Evolutionary conservation across 2,329 filamentous ascomycete species (phyloP).

Genomic region (Beauveria asiatica): DNA sequence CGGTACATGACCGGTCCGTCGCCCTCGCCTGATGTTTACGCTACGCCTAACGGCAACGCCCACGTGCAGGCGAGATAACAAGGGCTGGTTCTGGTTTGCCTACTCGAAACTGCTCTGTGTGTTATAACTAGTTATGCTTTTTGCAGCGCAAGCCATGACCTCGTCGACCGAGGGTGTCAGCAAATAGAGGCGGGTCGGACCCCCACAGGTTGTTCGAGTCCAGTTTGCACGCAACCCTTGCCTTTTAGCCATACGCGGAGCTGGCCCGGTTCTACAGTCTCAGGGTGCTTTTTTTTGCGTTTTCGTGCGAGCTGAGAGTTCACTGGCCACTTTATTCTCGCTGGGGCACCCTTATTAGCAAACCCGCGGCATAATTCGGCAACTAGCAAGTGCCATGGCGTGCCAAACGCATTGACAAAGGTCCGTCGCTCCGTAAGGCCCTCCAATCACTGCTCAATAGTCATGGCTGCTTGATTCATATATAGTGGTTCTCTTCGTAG

Average conservation of each 20-base stretch:
- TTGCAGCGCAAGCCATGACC: neutral
- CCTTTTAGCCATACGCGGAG: neutral
- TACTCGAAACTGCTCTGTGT: neutral
- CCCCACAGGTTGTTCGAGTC: neutral
- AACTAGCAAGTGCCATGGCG: neutral
- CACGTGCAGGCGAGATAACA: neutral
- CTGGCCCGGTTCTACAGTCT: neutral
- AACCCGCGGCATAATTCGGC: neutral
- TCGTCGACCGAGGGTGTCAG: neutral
- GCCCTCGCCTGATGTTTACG: neutral
- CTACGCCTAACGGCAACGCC: neutral
- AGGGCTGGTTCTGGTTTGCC: neutral
- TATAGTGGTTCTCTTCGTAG: neutral
- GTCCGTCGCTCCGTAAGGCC: neutral
- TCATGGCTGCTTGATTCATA: neutral
- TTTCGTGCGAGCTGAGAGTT: neutral
- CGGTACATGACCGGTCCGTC: too few relatives aligned
- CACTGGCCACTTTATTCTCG: neutral
- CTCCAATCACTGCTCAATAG: neutral
- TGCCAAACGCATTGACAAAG: neutral
- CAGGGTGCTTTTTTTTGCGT: neutral
- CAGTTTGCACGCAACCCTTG: neutral
- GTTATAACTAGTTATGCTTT: neutral
- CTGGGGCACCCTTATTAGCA: too few relatives aligned
- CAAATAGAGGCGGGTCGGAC: conserved; percentile 6